phyloP scores from a whole-genome alignment of 305 asterid genomes.

The Fraxinus ornus region DNA sequence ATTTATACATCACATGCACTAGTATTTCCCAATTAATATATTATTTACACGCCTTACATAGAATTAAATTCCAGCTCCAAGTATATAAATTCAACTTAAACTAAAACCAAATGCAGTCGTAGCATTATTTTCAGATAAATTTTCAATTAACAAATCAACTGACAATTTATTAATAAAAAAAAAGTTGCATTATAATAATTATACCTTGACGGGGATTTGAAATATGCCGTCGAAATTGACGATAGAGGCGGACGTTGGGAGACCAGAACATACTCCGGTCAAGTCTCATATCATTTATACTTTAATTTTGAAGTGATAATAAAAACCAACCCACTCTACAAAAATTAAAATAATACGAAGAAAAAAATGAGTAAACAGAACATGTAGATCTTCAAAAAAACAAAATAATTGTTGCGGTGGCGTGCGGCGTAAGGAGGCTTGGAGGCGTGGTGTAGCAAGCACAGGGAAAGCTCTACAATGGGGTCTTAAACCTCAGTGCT shows the following conservation, averaged over 20 bases:
- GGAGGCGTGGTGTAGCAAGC: not conserved
- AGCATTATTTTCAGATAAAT: not conserved
- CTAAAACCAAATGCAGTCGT: not conserved
- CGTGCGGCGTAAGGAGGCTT: not conserved
- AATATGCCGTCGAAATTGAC: slow-evolving; percentile 27
- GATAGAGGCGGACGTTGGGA: slow-evolving; percentile 23
- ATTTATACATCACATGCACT: not conserved
- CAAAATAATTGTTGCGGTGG: not conserved
- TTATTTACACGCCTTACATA: not conserved
- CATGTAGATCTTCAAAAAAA: not conserved
- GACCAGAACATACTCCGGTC: slow-evolving; percentile 21
- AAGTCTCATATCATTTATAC: slow-evolving; percentile 27
- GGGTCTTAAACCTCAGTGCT: not conserved
- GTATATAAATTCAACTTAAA: not conserved
- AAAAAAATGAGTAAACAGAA: not conserved
- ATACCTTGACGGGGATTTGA: slow-evolving; percentile 29
- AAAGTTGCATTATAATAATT: not conserved
- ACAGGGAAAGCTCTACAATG: not conserved
- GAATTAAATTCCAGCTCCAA: not conserved
- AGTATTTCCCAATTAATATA: not conserved
- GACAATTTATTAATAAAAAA: not conserved
- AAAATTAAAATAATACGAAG: not conserved
- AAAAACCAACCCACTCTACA: not conserved
- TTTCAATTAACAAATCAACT: not conserved
- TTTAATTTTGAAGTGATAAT: not conserved